Evolutionary conservation across 352 stramenopile genomes (phyloP).

Genomic region (Pythium rishiriense): DNA sequence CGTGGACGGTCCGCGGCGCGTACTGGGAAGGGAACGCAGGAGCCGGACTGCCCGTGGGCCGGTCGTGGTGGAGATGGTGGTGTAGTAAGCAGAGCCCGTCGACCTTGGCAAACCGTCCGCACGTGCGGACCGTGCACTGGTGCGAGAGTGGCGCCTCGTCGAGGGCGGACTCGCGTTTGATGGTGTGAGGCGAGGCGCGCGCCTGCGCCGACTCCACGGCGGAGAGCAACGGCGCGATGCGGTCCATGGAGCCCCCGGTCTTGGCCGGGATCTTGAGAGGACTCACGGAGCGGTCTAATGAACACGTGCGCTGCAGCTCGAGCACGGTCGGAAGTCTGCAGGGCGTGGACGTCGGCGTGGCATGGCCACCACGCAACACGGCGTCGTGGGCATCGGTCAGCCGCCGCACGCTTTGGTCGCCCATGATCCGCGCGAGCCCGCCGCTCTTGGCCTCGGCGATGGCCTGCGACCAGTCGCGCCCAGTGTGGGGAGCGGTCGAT

Average conservation of each 20-base stretch:
- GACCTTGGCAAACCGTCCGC: slow-evolving; percentile 29
- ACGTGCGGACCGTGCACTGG: slow-evolving; percentile 9
- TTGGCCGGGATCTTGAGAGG: background rate
- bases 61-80: slow-evolving; percentile 5
- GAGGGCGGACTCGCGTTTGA: background rate
- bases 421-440: background rate
- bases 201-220: slow-evolving; percentile 2
- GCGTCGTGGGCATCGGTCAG: background rate
- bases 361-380: background rate
- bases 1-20: background rate
- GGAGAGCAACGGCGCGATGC: slow-evolving; percentile 9
- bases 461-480: slow-evolving; percentile 16
- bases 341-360: background rate
- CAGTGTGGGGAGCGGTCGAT: background rate
- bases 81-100: slow-evolving; percentile 26
- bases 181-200: background rate
- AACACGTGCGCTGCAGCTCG: slow-evolving; percentile 10
- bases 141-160: background rate
- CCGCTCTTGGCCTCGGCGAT: slow-evolving; percentile 14
- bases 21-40: background rate
- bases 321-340: slow-evolving; percentile 9
- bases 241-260: background rate
- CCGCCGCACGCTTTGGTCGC: background rate
- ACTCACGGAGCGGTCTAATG: background rate
- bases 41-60: background rate